phyloP scores from a whole-genome alignment of 2,329 filamentous ascomycete species.

The Talaromyces sp. region DNA sequence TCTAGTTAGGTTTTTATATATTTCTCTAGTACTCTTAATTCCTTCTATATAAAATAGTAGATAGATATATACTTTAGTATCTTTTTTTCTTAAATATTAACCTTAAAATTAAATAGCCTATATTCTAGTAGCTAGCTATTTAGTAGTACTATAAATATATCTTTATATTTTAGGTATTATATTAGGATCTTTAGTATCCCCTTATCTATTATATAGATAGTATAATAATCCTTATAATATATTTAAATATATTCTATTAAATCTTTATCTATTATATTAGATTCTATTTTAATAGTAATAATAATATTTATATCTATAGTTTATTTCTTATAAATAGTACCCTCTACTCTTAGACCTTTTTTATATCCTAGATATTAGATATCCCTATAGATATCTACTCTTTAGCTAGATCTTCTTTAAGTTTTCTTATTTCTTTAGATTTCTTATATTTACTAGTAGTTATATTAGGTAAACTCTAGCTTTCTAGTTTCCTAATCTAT shows the following conservation, averaged over 20 bases:
- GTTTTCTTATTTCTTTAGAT: not conserved
- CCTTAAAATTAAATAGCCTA: not conserved
- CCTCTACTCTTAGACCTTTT: not conserved
- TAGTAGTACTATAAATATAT: not conserved
- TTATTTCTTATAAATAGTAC: not conserved
- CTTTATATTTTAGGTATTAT: not conserved
- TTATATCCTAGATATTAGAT: not conserved
- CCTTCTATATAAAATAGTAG: not conserved
- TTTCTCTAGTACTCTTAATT: not conserved
- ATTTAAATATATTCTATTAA: not conserved
- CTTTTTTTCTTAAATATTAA: not conserved
- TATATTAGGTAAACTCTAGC: not conserved
- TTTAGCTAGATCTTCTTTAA: not conserved
- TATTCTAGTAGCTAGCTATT: not conserved
- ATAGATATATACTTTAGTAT: not conserved
- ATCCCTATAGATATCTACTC: not conserved
- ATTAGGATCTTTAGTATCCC: not conserved
- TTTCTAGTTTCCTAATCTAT: not conserved
- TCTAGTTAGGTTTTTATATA: not conserved
- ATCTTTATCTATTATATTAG: not conserved
- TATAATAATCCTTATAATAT: not conserved
- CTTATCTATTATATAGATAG: not conserved
- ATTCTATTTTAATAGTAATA: not conserved
- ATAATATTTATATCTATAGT: not conserved
- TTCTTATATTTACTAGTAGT: not conserved